Base-by-base conservation (phyloP, 805 yeast genomes). In the Tetrapisispora namnaoensis region DNA sequence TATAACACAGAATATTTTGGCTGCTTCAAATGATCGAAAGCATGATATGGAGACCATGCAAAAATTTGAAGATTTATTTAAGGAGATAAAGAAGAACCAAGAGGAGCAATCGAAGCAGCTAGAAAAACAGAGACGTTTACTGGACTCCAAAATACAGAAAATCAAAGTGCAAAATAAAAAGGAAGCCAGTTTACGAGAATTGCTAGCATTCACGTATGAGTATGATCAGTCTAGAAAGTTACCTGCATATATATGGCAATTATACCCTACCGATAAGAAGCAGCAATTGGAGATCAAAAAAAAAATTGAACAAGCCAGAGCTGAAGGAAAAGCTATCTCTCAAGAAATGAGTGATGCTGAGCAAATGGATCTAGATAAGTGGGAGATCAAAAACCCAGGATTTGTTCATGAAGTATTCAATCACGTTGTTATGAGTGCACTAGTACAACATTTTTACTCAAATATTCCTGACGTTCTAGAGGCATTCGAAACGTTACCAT, bases 231-330 rank as follows among this genome's bases (percentile, higher is more conserved):
- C 70, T 10, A 69, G 69, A 48, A 79, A 77, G 56, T 82, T 83
- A 59, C 89, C 88, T 1, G 87, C 85, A 6, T 80, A 78, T 56
- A 78, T 84, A 47, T 84, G 93, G 93, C 93, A 84, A 63, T 74
- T 83, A 17, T 82, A 88, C 87, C 80, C 80, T 58, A 80, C 78
- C 54, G 82, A 83, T 5, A 66, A 80, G 42, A 32, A 45, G 41
- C 39, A 43, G 16, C 38, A 44, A 18, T 18, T 11, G 21, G 36
- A 34, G 17, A n/a, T 44, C 14, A 45, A 34, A 11, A 40, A 40
- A n/a, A 18, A 42, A 14, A 27, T n/a, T 8, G 37, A 41, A 7
- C 40, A 36, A 28, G 40, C 37, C 20, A 32, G 37, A 4, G 32
- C 24, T 9, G 27, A 24, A 36, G 38, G 20, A 2, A 36, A 24